Evolutionary conservation across 1,284 basidiomycete genomes (phyloP), one percentile per base, ranked within the genome.

Genomic region (Microbotryum violaceum): DNA sequence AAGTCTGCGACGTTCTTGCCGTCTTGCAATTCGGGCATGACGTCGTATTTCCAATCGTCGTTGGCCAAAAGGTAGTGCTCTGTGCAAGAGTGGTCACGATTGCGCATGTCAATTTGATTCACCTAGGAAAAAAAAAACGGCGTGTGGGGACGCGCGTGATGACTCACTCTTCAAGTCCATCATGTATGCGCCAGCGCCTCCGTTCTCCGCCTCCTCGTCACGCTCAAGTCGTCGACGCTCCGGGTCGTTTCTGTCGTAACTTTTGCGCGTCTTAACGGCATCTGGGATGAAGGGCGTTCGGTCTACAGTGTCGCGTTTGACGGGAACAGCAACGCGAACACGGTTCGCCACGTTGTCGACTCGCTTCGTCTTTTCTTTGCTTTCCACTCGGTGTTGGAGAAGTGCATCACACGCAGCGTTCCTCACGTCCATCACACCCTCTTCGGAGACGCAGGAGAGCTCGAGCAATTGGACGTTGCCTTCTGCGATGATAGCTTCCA

Each of bases 1-100:
- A 99, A 98, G 81, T 99, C 94, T 47, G 93, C 93, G 60, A 99
- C 80, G 79, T 99, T 99, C 83, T 97, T 97, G 78, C 94, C 96
- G 69, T 97, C 85, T 84, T 91, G 85, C 73, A 99, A 89, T 78
- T 98, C 96, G 31, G 94, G 96, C 27, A 98, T 89, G 69, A 85
- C 82, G 74, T 99, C 94, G 79, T 86, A 82, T 79, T 97, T 99
- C 94, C 94, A 99, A 57, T 90, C 87, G 55, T 89, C 86, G 74
- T 97, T 86, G 48, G 85, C 82, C 59, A 98, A 85, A 37, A 97
- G 70, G 79, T 97, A 98, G 58, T 42, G 37, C 63, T 63, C 63
- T 70, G 56, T 67, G 57, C 31, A 23, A 12, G 18, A 18, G 10
- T 7, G 27, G 49, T 18, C 37, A 42, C 12, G 37, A 14, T 42